These are phyloP conservation scores for Murraya koenigii DNA, from an alignment of 345 rosid genomes.

Conservation along the genomic window DNA sequence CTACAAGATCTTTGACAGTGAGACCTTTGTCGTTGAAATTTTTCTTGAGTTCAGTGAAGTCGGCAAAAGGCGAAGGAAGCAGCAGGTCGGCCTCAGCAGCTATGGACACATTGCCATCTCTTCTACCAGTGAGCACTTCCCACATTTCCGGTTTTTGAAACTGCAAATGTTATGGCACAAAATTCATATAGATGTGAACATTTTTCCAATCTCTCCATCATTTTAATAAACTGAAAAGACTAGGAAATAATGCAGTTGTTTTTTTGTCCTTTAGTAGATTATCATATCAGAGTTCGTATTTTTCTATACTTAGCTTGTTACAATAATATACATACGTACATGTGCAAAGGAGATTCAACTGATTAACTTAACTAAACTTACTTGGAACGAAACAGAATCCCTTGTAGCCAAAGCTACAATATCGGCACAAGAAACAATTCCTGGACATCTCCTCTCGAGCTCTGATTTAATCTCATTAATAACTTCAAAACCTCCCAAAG, in stretches of 20 bases:
- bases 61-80: conserved; percentile 54
- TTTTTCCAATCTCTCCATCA: not conserved
- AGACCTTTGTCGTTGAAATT: conserved; percentile 44
- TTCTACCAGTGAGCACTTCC: conserved; percentile 76
- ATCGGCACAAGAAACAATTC: conserved; percentile 71
- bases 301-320: no score
- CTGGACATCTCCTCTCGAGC: conserved; percentile 52
- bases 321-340: no score
- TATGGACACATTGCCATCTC: conserved; percentile 59
- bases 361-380: conserved; percentile 2
- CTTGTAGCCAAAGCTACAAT: conserved; percentile 52
- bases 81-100: conserved; percentile 35
- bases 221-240: no score
- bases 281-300: no score
- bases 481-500: conserved; percentile 45
- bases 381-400: conserved; percentile 54
- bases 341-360: no score
- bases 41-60: conserved; percentile 44
- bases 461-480: conserved; percentile 54
- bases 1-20: conserved; percentile 60
- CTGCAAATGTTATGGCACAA: conserved; percentile 22
- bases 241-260: no score
- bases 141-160: conserved; percentile 37
- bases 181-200: not conserved
- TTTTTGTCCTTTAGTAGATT: no score